Evolutionary conservation across 2,329 filamentous ascomycete species (phyloP).

Genomic region (Nothomitra cinnamomea): DNA sequence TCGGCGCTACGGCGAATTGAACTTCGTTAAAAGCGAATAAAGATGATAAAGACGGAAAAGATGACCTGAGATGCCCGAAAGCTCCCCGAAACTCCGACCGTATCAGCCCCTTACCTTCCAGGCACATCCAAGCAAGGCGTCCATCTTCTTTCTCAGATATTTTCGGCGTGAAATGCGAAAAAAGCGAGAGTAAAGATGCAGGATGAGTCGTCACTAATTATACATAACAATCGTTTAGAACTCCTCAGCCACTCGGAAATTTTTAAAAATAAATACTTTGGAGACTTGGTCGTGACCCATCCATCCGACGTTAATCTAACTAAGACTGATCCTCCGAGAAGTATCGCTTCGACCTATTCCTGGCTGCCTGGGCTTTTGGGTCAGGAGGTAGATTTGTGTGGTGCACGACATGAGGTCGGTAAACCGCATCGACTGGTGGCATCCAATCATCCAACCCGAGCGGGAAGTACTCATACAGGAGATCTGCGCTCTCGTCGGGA

Average conservation of each 20-base stretch:
- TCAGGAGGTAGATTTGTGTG: constrained; percentile 45
- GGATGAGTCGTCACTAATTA: not conserved
- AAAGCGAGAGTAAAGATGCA: not conserved
- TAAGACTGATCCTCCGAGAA: constrained; percentile 22
- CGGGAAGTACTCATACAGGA: constrained; percentile 90
- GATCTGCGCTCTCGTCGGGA: constrained; percentile 59
- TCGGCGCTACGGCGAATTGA: not conserved
- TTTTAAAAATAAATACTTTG: not conserved
- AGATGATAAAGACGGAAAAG: not conserved
- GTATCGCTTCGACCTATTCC: constrained; percentile 30
- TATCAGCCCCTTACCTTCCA: not conserved
- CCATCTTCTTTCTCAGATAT: not conserved
- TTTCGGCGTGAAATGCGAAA: not conserved
- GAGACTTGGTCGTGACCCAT: not conserved
- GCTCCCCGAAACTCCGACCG: not conserved
- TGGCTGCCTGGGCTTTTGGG: constrained; percentile 26
- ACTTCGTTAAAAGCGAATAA: not conserved
- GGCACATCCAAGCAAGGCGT: not conserved
- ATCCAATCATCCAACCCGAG: constrained; percentile 85
- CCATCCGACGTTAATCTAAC: not conserved
- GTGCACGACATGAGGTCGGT: constrained; percentile 83
- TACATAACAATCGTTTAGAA: not conserved
- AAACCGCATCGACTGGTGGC: constrained; percentile 77
- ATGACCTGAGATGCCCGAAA: not conserved
- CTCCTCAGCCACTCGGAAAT: too few species aligned